Evolutionary conservation across 2,329 filamentous ascomycete species (phyloP).

Genomic region (Apiospora arundinis): DNA sequence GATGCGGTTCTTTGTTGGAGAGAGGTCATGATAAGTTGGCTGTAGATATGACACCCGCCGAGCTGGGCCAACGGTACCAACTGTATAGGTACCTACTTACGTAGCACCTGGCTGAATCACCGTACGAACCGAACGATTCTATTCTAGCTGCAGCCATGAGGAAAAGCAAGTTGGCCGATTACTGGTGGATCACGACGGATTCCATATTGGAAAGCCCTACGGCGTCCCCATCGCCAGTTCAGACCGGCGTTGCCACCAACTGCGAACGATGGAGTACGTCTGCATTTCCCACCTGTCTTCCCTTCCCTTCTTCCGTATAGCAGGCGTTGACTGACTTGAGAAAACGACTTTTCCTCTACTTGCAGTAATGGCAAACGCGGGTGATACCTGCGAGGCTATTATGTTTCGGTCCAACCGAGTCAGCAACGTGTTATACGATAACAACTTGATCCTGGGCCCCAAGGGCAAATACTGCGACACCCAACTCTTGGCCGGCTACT

Average conservation of each 20-base stretch:
- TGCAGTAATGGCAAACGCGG: background rate
- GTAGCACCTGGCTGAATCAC: background rate
- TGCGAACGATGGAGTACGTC: constrained; percentile 5
- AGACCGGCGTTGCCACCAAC: background rate
- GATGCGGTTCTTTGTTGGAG: background rate
- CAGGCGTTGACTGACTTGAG: background rate
- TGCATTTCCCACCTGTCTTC: background rate
- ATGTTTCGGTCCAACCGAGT: no score
- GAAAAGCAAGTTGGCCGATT: background rate
- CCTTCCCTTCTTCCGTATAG: background rate
- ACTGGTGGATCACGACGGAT: background rate
- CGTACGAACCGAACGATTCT: background rate
- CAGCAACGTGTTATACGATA: background rate
- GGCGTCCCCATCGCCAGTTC: background rate
- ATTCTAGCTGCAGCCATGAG: background rate
- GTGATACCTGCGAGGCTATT: background rate
- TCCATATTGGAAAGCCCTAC: background rate
- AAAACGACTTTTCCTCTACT: background rate
- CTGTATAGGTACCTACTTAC: background rate
- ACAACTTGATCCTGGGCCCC: background rate
- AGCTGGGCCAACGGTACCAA: background rate
- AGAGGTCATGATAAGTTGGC: background rate
- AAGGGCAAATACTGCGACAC: background rate
- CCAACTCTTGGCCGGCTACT: background rate
- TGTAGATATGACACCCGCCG: background rate